Conservation (phyloP, 768 basidiomycete species). For the Botryobasidium botryosum region DNA sequence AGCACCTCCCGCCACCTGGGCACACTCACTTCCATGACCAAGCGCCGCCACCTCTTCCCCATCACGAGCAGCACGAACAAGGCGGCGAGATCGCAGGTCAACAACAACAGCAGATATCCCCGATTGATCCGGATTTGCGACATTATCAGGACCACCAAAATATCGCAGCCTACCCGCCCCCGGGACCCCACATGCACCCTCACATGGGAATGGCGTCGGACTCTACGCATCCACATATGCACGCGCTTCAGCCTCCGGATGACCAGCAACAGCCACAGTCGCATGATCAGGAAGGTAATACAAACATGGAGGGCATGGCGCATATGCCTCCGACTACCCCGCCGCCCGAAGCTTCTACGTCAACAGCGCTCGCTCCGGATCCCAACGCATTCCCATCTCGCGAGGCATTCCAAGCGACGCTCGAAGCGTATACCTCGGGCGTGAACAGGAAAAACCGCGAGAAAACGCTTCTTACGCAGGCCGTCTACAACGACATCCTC, state of each 20-base stretch:
- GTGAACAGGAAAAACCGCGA: not conserved
- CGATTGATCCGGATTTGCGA: too few relatives aligned
- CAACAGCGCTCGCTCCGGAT: not conserved
- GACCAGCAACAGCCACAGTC: too few relatives aligned
- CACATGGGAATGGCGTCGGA: too few relatives aligned
- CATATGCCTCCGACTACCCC: not conserved
- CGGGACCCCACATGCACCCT: too few relatives aligned
- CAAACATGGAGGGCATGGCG: not conserved
- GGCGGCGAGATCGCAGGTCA: too few relatives aligned
- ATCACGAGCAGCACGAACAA: too few relatives aligned
- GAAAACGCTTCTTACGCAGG: not conserved
- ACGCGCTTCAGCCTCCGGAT: too few relatives aligned
- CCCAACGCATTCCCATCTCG: not conserved
- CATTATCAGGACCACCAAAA: too few relatives aligned
- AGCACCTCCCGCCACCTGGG: not conserved
- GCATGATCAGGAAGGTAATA: too few relatives aligned
- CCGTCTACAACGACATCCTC: slow-evolving; percentile 3
- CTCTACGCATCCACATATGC: too few relatives aligned
- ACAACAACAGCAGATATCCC: too few relatives aligned
- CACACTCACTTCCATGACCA: not conserved
- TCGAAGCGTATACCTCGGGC: not conserved
- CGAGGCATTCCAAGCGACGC: not conserved
- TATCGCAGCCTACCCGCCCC: too few relatives aligned
- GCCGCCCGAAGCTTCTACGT: not conserved
- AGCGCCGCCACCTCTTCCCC: not conserved